These are phyloP conservation scores for Phytophthora pini DNA, from an alignment of 352 stramenopile species.

Conservation along the genomic window DNA sequence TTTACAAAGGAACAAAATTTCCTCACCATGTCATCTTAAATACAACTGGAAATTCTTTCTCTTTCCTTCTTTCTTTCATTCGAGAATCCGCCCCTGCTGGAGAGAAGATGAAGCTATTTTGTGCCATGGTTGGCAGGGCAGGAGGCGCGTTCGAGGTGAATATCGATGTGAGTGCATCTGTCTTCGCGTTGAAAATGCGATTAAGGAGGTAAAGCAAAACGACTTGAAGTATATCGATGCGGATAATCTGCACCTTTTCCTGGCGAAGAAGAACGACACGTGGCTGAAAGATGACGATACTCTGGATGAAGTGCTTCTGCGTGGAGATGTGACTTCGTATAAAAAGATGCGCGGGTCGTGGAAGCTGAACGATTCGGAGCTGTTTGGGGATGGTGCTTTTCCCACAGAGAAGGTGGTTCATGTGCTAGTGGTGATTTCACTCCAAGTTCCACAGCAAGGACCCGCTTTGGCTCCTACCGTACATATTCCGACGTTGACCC, in stretches of 20 bases:
- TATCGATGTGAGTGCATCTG: background rate
- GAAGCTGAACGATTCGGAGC: background rate
- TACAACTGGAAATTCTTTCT: too few relatives aligned
- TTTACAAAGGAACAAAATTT: too few relatives aligned
- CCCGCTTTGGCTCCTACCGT: too few relatives aligned
- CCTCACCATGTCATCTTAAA: too few relatives aligned
- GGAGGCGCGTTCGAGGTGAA: too few relatives aligned
- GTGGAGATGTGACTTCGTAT: background rate
- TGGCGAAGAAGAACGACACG: constrained; percentile 3
- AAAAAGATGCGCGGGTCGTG: background rate
- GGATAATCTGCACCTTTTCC: constrained; percentile 2
- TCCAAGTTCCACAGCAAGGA: background rate
- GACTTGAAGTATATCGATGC: background rate
- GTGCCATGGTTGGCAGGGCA: too few relatives aligned
- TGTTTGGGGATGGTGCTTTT: too few relatives aligned
- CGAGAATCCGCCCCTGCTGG: too few relatives aligned
- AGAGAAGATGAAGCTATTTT: background rate
- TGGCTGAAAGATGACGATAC: background rate
- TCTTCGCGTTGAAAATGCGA: background rate
- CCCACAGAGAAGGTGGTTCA: too few relatives aligned
- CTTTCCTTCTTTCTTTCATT: too few relatives aligned
- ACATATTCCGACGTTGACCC: too few relatives aligned
- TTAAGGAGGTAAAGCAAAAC: background rate
- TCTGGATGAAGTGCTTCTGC: too few relatives aligned
- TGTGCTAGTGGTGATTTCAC: background rate